Percentiles rank a stretch among this genome's conserved stretches.
phyloP scores from a whole-genome alignment of 345 rosid species.

The Populus ilicifolia region DNA sequence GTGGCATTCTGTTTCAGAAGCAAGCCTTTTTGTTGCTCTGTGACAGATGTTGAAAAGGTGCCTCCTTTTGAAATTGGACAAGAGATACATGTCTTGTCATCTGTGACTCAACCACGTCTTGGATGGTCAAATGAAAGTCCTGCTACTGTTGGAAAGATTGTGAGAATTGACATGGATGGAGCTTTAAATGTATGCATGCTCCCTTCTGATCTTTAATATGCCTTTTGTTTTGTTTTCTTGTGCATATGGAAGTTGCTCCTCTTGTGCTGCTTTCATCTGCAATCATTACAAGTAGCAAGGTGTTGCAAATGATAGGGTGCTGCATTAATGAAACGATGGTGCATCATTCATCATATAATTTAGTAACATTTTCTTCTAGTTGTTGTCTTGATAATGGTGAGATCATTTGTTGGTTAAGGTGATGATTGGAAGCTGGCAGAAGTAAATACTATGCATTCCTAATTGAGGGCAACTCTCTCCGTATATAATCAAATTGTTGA shows the following conservation, averaged over 20 bases:
- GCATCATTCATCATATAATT: too few species aligned
- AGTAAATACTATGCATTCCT: too few species aligned
- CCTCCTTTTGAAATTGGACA: slow-evolving; percentile 83
- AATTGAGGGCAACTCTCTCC: too few species aligned
- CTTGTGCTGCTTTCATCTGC: too few species aligned
- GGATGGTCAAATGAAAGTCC: slow-evolving; percentile 98
- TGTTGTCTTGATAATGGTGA: too few species aligned
- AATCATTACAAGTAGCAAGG: too few species aligned
- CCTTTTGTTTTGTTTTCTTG: neutral
- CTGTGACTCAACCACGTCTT: slow-evolving; percentile 83
- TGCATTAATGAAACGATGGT: neutral
- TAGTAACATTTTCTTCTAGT: too few species aligned
- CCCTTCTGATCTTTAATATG: neutral
- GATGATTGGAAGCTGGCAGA: too few species aligned
- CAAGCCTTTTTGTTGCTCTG: slow-evolving; percentile 88
- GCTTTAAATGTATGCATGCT: slow-evolving; percentile 72
- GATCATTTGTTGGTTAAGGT: too few species aligned
- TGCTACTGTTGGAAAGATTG: slow-evolving; percentile 84
- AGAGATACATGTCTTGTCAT: slow-evolving; percentile 74
- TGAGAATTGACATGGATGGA: slow-evolving; percentile 93
- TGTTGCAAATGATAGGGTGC: neutral
- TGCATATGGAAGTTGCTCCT: neutral
- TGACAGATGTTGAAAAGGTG: slow-evolving; percentile 89
- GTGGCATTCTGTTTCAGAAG: slow-evolving; percentile 90
- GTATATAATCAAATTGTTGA: too few species aligned